A percentile compares a stretch with the other conserved stretches of the same genome.
Conservation (phyloP, 441 rosid species). For the Daphne laureola region DNA sequence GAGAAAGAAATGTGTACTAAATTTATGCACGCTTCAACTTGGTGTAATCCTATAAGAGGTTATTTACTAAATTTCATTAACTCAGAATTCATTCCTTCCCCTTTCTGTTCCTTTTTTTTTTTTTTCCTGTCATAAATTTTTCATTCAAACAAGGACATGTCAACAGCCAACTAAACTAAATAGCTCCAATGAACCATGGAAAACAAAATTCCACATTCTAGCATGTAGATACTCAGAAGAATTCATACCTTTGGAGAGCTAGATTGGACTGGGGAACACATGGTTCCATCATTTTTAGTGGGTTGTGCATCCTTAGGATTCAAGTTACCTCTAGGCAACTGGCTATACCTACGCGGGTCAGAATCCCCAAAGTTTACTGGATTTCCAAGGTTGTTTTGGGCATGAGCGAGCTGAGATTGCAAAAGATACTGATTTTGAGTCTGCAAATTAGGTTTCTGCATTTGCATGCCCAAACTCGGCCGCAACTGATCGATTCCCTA, state of each 20-base stretch:
- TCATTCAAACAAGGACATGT: too few species aligned
- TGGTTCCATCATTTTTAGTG: conserved; percentile 49
- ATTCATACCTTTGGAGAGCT: conserved; percentile 51
- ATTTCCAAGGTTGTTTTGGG: conserved; percentile 43
- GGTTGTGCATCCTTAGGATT: conserved; percentile 44
- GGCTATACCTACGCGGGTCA: conserved; percentile 45
- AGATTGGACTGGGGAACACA: conserved; percentile 48
- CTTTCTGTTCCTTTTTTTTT: too few species aligned
- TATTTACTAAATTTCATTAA: too few species aligned
- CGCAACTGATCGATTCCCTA: conserved; percentile 56
- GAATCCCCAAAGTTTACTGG: conserved; percentile 33
- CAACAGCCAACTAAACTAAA: not conserved
- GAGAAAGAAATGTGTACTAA: too few species aligned
- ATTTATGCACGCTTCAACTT: too few species aligned
- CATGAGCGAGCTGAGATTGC: conserved; percentile 50
- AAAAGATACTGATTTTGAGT: conserved; percentile 44
- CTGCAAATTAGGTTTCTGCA: conserved; percentile 47
- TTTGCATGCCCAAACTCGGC: conserved; percentile 37
- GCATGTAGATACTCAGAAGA: conserved; percentile 2
- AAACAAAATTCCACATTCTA: not conserved
- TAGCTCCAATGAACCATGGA: not conserved
- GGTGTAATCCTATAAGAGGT: too few species aligned
- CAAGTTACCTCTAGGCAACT: conserved; percentile 37
- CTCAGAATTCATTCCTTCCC: too few species aligned
- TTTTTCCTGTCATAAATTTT: too few species aligned